Evolutionary conservation across 495 filamentous ascomycete species (phyloP), one percentile per base, ranked within the genome.

Genomic region (Trichoderma asperelloides): DNA sequence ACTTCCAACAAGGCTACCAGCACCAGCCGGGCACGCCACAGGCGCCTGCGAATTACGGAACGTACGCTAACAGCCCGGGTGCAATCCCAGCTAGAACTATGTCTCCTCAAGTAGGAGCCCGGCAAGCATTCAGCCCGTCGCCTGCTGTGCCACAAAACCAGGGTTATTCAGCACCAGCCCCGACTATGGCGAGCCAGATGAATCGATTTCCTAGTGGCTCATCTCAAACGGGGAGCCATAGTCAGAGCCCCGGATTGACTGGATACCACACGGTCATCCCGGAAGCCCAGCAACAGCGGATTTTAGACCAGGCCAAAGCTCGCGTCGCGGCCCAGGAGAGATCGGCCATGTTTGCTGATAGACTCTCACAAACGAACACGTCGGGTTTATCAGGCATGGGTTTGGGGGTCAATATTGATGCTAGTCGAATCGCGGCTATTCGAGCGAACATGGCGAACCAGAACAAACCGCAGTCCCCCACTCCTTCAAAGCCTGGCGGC

Each of bases 241-340:
- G 41, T 16, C 63, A 65, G 57, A 65, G 62, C 45, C 55, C 51
- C 21, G 69, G 65, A 40, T 70, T 74, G 16, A 74, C 76, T 12
- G 76, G 78, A 28, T 78, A 75, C 51, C 73, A 74, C 0, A 76
- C 75, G 1, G 75, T 78, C 43, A 77, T 78, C 74, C 72, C 73
- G 4, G 71, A 75, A 40, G 69, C 71, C 13, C 75, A 77, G 51
- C 77, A 78, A 65, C 72, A 74, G 15, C 74, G 74, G 65, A 70
- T 78, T 1, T 73, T 81, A 78, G 77, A 81, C 41, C 81, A 81
- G 70, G 79, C 79, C 13, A 73, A 77, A 41, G 80, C 81, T 21
- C 71, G 79, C 3, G 77, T 79, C 33, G 57, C 66, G 15, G 69
- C 69, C 21, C 66, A 68, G 13, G 62, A 68, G 49, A 63, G 64